These are phyloP conservation scores for Ceriops tagal DNA, from an alignment of 345 rosid genomes.

Conservation along the genomic window DNA sequence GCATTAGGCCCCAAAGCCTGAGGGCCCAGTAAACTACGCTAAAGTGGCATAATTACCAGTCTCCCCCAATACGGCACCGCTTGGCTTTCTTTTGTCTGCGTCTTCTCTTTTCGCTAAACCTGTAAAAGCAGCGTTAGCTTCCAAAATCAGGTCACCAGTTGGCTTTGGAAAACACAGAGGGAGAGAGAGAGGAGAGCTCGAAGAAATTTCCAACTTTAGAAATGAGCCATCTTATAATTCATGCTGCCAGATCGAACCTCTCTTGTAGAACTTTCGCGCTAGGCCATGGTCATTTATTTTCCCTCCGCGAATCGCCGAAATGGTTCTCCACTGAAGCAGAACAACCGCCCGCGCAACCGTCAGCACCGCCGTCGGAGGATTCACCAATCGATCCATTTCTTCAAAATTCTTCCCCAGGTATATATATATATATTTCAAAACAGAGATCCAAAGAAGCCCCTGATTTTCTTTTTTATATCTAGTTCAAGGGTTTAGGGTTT, in stretches of 20 bases:
- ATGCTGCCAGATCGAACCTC: conserved; percentile 8
- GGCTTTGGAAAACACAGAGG: no score
- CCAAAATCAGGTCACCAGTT: no score
- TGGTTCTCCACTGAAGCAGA: conserved; percentile 2
- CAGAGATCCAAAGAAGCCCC: no score
- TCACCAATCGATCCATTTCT: background rate
- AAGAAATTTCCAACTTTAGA: background rate
- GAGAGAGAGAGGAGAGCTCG: no score
- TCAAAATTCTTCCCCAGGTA: background rate
- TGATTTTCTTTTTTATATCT: background rate
- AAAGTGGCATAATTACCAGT: no score
- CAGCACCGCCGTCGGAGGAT: background rate
- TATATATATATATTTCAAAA: no score
- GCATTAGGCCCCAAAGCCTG: no score
- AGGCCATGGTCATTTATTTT: conserved; percentile 15
- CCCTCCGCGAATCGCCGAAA: conserved; percentile 27
- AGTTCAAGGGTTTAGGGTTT: background rate
- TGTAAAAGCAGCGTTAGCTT: no score
- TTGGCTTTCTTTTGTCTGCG: no score
- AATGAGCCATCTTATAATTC: conserved; percentile 42
- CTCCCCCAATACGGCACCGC: no score
- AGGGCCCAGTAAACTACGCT: no score
- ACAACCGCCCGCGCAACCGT: background rate
- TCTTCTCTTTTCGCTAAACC: no score
- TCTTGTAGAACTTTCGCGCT: conserved; percentile 15